Evolutionary conservation across 2,329 filamentous ascomycete genomes (phyloP), one percentile per base, ranked within the genome.

Genomic region (Ophiobolus disseminans): DNA sequence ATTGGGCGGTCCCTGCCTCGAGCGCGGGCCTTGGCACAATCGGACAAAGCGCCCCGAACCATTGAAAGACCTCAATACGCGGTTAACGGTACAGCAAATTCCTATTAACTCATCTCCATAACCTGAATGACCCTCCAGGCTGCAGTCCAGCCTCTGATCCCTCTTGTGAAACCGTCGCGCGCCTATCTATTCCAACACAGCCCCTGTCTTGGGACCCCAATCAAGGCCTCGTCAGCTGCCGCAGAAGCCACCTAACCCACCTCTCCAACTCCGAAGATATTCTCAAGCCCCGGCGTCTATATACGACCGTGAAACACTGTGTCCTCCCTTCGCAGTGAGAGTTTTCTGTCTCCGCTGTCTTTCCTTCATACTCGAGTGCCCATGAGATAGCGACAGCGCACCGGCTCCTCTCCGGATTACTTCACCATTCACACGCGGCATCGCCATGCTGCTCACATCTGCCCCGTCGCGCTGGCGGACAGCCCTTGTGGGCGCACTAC

Each of bases 361-460:
- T 11, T 21, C 22, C 22, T 30, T 40, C 22, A 20, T 17, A 22
- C 13, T 23, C 14, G 19, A 19, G 16, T 21, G 25, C 22, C 61
- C 58, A 73, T 74, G 71, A 63, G 55, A 72, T 71, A 73, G 68
- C 62, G 42, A 68, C 57, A 44, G 60, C 52, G 41, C 50, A 51
- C 58, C 59, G 50, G 53, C 50, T 50, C 52, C 41, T 53, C 44
- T 41, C 61, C 55, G 59, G 52, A 57, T 39, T 41, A 26, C 48
- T 39, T 40, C 55, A 56, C 39, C 37, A 31, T n/a, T 38, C 42
- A 57, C 31, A 43, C 55, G 41, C 50, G 41, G 46, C 50, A 45
- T 55, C 42, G 55, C 49, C 39, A 66, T 63, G 62, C 54, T 63
- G 42, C 60, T 55, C 47, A 62, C 62, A 64, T 56, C 57, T 44